Evolutionary conservation across 768 basidiomycete species (phyloP), one percentile per base, ranked within the genome.

Genomic region (Daedalea quercina): DNA sequence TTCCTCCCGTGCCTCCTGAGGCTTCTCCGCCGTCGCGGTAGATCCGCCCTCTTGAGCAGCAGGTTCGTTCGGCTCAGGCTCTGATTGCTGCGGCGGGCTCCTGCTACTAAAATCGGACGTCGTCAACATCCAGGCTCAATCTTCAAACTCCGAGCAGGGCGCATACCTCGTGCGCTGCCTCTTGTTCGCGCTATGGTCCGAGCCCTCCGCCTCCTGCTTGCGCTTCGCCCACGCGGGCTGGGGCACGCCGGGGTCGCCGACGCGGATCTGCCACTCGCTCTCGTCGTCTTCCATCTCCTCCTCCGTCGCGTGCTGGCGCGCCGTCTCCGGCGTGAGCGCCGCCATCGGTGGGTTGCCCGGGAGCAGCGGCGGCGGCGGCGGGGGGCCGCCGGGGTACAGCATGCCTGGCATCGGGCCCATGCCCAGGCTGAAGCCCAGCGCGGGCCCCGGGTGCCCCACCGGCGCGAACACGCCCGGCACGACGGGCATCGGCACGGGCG

Each of bases 191-290:
- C 54, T 60, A n/a, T 64, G 64, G 24, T 62, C 62, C 9, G 58
- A 52, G 44, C 78, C 75, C 34, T 74, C 72, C 24, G 63, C 28
- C 1, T 51, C 67, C 20, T 69, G 64, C 55, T 76, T 81, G 28
- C 83, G 73, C 63, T 88, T 87, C 2, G 74, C 81, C 88, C 89
- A 90, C 19, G 68, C 23, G 1, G 89, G 89, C 13, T 83, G 82
- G 19, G 83, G 75, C 17, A 72, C 77, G 24, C 15, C 17, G 2
- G 57, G 59, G 28, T 77, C 70, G 2, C 87, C 85, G 40, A 85
- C 72, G 46, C 76, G 77, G 28, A 90, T 74, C 42, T 71, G 73
- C 88, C 89, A 91, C 47, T 84, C 85, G 25, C 68, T 65, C n/a
- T 72, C 77, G 25, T 83, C 53, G 54, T 82, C 84, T 25, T 80